Evolutionary conservation across 176 grass and related monocot species (phyloP), one percentile per base, ranked within the genome.

Genomic region (Pontederia crassipes): DNA sequence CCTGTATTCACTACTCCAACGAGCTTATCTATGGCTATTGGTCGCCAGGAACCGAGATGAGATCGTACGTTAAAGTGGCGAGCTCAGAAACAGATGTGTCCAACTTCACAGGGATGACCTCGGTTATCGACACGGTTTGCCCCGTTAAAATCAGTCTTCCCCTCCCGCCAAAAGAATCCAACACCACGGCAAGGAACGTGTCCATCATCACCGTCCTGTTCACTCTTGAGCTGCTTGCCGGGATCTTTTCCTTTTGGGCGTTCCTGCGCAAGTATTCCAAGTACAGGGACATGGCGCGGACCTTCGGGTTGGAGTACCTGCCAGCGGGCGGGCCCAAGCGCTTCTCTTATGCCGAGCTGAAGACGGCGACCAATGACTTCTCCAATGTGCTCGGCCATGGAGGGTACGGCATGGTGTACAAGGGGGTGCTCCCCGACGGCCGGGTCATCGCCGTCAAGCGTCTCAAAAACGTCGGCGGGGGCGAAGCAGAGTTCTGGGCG

Each of bases 231-330:
- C 87, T 95, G 2, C 67, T 95, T 4, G 90, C 86, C 1, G 90
- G 86, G 8, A 45, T 89, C 8, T 70, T 89, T 5, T 89, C 90
- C 2, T 95, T 95, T 73, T 95, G 90, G 86, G 90, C 90, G 52
- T 95, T 95, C 78, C 81, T 95, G 54, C 80, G 81, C 46, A 95
- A 87, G 77, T 90, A 95, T 70, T 95, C 90, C 7, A 88, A 95
- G 80, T 95, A 95, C 77, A 74, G 90, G 4, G 90, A 95, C 74
- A 89, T 95, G 86, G 90, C 86, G 17, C 83, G 86, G 47, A 87
- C 86, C 35, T 79, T 95, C 11, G 90, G 90, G 20, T 70, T 89
- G 17, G 90, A 95, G 78, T 82, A 75, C 74, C 76, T 95, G 49
- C 90, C 90, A 11, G 82, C 68, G 49, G 90, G 90, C 45, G 90